Percentiles rank a stretch among this genome's conserved stretches.
Evolutionary conservation across 345 rosid genomes (phyloP).

Genomic region (Dipteronia sinensis): DNA sequence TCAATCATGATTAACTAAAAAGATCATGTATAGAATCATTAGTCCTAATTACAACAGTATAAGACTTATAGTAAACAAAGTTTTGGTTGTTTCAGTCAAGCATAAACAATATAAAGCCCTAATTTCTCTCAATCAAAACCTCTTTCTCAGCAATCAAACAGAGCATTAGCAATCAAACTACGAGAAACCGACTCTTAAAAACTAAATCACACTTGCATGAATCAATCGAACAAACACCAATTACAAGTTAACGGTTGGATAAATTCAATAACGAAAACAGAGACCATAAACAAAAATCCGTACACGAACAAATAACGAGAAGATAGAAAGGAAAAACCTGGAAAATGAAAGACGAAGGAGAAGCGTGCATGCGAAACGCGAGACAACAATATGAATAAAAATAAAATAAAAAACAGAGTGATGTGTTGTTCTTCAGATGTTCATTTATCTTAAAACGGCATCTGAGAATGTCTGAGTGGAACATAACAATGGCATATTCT

Average conservation of each 20-base stretch:
- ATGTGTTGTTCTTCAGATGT: not conserved
- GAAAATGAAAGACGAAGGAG: not conserved
- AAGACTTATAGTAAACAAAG: not conserved
- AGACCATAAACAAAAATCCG: not conserved
- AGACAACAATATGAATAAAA: not conserved
- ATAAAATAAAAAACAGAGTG: not conserved
- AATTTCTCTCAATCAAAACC: not conserved
- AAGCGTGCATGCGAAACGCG: conserved; percentile 20
- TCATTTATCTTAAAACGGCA: conserved; percentile 20
- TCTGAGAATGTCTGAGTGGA: conserved; percentile 30
- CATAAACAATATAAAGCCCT: not conserved
- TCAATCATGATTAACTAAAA: not conserved
- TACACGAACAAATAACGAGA: not conserved
- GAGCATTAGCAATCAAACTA: conserved; percentile 4
- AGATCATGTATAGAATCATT: not conserved
- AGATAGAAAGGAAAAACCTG: not conserved
- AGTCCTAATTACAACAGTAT: not conserved
- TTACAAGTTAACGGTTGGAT: not conserved
- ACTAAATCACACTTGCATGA: not conserved
- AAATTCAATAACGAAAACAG: too few species aligned
- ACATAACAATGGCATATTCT: conserved; percentile 35
- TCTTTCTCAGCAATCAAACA: conserved; percentile 12
- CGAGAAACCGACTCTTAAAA: not conserved
- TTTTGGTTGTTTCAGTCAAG: not conserved
- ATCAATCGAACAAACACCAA: not conserved